Evolutionary conservation across 352 stramenopile species (phyloP).

Genomic region (Blastocystis sp.): DNA sequence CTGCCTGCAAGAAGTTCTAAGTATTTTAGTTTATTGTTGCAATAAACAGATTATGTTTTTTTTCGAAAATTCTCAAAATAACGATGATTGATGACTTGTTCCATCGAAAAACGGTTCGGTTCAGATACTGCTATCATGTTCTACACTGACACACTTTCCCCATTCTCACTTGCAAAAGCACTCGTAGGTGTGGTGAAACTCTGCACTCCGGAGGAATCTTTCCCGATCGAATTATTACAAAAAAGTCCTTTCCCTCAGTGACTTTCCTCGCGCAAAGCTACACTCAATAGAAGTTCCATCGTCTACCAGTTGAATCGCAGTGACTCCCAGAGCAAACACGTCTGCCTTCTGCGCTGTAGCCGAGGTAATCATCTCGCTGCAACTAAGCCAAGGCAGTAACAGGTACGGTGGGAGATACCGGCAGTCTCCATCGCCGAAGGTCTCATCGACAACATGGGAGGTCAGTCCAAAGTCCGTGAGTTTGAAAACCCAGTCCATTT

Average conservation of each 20-base stretch:
- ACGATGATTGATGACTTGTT: not conserved
- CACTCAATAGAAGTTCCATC: not conserved
- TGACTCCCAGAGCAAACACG: constrained; percentile 24
- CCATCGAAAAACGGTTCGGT: not conserved
- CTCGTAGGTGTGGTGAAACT: constrained; percentile 16
- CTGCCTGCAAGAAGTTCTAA: constrained; percentile 21
- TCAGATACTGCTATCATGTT: constrained; percentile 8
- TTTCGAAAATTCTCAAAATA: constrained; percentile 34
- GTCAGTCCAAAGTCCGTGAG: constrained; percentile 41
- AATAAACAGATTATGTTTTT: not conserved
- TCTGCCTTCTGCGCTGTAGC: constrained; percentile 20
- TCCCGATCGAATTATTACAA: not conserved
- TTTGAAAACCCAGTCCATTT: not conserved
- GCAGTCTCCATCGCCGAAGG: not conserved
- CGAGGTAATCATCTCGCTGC: not conserved
- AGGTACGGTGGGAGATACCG: constrained; percentile 5
- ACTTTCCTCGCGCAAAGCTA: not conserved
- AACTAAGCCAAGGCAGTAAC: not conserved
- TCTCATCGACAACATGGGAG: not conserved
- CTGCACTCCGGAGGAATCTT: constrained; percentile 22
- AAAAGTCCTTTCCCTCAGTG: not conserved
- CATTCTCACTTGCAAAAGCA: not conserved
- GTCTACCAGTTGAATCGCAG: not conserved
- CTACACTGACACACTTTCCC: not conserved
- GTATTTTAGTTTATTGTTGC: not conserved